Evolutionary conservation across 2,329 filamentous ascomycete genomes (phyloP).

Genomic region (Grosmannia serpens): DNA sequence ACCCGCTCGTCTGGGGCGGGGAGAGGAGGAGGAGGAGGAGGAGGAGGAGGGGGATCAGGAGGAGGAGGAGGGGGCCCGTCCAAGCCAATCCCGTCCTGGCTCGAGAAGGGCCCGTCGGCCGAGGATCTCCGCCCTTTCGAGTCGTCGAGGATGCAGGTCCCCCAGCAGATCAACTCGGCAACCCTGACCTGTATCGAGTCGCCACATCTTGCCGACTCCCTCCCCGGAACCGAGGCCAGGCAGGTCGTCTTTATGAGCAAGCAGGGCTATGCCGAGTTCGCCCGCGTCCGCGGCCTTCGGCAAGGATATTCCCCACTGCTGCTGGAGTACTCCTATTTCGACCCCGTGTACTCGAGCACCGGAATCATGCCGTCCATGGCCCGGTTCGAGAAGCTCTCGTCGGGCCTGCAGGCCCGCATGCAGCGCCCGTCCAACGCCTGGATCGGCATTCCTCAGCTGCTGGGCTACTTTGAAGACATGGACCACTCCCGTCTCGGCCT

Average conservation of each 20-base stretch:
- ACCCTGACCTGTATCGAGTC: constrained; percentile 34
- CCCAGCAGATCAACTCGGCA: constrained; percentile 45
- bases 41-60: background rate
- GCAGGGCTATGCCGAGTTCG: constrained; percentile 38
- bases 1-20: constrained; percentile 36
- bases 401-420: constrained; percentile 40
- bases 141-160: constrained; percentile 49
- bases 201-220: constrained; percentile 1
- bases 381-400: constrained; percentile 52
- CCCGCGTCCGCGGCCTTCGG: constrained; percentile 22
- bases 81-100: constrained; percentile 21
- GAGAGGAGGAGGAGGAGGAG: constrained; percentile 8
- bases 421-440: constrained; percentile 39
- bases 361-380: constrained; percentile 54
- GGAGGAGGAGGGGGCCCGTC: constrained; percentile 12
- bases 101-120: constrained; percentile 18
- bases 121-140: constrained; percentile 43
- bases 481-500: constrained; percentile 59
- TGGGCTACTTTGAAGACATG: constrained; percentile 66
- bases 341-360: constrained; percentile 49
- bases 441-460: constrained; percentile 48
- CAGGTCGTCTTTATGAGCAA: constrained; percentile 41
- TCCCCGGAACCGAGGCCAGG: constrained; percentile 21
- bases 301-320: constrained; percentile 46
- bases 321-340: constrained; percentile 59